phyloP scores from a whole-genome alignment of 805 yeast species.

The Kuraishia cidri region DNA sequence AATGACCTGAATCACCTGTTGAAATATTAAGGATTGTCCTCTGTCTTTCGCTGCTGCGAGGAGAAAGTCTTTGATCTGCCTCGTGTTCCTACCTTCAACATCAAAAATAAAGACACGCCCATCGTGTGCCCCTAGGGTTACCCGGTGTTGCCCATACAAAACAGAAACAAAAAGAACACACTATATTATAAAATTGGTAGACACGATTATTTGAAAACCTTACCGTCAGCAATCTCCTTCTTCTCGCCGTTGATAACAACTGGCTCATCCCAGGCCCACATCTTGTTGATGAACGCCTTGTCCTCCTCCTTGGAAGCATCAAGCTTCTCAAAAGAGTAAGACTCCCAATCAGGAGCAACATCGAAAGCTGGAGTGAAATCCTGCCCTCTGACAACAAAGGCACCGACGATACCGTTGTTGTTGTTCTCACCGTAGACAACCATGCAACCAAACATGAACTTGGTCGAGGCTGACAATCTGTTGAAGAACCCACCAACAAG shows the following conservation, averaged over 20 bases:
- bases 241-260: slow-evolving; percentile 67
- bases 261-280: slow-evolving; percentile 99
- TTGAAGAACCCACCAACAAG: slow-evolving; percentile 96
- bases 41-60: too few relatives aligned
- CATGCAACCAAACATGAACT: slow-evolving; percentile 87
- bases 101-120: too few relatives aligned
- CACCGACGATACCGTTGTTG: slow-evolving; percentile 96
- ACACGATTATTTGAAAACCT: slow-evolving; percentile 91
- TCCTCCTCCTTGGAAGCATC: slow-evolving; percentile 72
- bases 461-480: slow-evolving; percentile 87
- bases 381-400: slow-evolving; percentile 92
- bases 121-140: too few relatives aligned
- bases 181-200: too few relatives aligned
- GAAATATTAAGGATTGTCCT: too few relatives aligned
- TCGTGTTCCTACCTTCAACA: too few relatives aligned
- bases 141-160: too few relatives aligned
- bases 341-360: slow-evolving; percentile 99
- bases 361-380: slow-evolving; percentile 86
- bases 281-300: slow-evolving; percentile 74
- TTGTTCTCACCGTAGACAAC: slow-evolving; percentile 98
- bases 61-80: too few relatives aligned
- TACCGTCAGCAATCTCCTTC: slow-evolving; percentile 93
- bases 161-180: too few relatives aligned
- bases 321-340: slow-evolving; percentile 75
- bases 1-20: too few relatives aligned